Conservation (phyloP, 2,329 filamentous ascomycete genomes). For the Sporothrix sp. region DNA sequence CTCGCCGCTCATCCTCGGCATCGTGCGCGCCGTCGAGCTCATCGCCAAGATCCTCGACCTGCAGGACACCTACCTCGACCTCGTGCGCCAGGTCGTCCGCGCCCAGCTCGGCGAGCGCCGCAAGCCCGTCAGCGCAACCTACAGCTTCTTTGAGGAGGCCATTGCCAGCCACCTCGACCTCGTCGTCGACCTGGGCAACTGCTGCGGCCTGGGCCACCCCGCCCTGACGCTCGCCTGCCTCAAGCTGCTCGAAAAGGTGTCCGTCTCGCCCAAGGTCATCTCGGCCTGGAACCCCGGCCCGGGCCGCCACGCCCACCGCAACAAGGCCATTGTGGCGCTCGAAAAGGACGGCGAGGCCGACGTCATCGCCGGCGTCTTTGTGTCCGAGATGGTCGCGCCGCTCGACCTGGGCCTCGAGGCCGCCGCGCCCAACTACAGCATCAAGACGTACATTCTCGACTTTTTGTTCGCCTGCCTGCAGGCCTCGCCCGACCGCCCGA, state of each 20-base stretch:
- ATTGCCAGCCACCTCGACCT: constrained; percentile 70
- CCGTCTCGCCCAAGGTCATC: constrained; percentile 71
- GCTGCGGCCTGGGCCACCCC: constrained; percentile 75
- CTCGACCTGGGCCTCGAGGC: constrained; percentile 66
- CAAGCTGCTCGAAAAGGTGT: constrained; percentile 74
- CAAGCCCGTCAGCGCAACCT: constrained; percentile 57
- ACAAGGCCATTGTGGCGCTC: constrained; percentile 80
- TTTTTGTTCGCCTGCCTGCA: constrained; percentile 75
- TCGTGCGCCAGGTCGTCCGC: constrained; percentile 72
- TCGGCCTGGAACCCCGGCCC: constrained; percentile 56
- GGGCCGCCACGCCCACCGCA: constrained; percentile 55
- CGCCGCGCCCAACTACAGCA: constrained; percentile 62
- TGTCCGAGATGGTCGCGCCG: constrained; percentile 54
- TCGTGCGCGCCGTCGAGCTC: constrained; percentile 73
- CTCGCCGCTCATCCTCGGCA: constrained; percentile 70
- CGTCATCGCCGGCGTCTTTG: constrained; percentile 65
- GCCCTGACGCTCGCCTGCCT: constrained; percentile 72
- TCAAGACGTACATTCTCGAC: constrained; percentile 76
- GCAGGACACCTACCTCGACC: constrained; percentile 83
- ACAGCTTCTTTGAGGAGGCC: constrained; percentile 87
- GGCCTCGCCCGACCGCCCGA: constrained; percentile 66
- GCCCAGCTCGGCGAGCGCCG: constrained; percentile 50
- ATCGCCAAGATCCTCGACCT: constrained; percentile 75
- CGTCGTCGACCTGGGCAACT: constrained; percentile 74
- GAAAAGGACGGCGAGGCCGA: constrained; percentile 73